Percentiles rank a stretch among this genome's conserved stretches.
phyloP scores from a whole-genome alignment of 2,329 filamentous ascomycete species.

The Penicillium psychrosexuale region DNA sequence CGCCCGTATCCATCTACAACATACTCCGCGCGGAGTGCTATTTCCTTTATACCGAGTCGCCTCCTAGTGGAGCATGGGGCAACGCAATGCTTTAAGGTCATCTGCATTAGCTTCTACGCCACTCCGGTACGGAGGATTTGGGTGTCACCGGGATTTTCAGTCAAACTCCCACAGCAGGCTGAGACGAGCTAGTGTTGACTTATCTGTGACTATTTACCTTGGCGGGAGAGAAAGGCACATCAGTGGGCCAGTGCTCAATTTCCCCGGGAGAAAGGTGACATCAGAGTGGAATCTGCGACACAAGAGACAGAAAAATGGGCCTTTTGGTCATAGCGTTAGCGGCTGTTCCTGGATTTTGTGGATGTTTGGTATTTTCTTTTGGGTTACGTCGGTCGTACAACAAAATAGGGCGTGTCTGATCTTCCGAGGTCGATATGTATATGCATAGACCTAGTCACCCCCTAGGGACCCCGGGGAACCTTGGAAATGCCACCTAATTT shows the following conservation, averaged over 20 bases:
- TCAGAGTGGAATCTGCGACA: constrained; percentile 12
- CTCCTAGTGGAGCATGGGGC: background rate
- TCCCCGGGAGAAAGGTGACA: constrained; percentile 23
- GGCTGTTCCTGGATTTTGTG: constrained; percentile 6
- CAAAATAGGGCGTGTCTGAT: background rate
- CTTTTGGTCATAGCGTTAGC: constrained; percentile 19
- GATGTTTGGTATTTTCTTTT: background rate
- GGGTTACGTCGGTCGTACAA: background rate
- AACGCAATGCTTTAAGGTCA: background rate
- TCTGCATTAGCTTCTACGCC: background rate
- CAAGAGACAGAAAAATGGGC: background rate
- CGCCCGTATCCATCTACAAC: background rate
- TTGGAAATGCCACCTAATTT: background rate
- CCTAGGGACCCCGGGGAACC: background rate
- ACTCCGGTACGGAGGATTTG: background rate
- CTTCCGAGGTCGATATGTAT: background rate
- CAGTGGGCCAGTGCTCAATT: constrained; percentile 23
- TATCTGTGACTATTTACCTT: constrained; percentile 16
- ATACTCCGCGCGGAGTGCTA: background rate
- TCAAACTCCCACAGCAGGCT: background rate
- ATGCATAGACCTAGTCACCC: background rate
- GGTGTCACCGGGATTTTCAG: background rate
- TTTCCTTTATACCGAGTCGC: background rate
- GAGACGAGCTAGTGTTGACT: constrained; percentile 15
- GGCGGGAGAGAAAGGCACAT: constrained; percentile 11